Evolutionary conservation across 2,329 filamentous ascomycete species (phyloP).

Genomic region (Aspergillus fumigatus): DNA sequence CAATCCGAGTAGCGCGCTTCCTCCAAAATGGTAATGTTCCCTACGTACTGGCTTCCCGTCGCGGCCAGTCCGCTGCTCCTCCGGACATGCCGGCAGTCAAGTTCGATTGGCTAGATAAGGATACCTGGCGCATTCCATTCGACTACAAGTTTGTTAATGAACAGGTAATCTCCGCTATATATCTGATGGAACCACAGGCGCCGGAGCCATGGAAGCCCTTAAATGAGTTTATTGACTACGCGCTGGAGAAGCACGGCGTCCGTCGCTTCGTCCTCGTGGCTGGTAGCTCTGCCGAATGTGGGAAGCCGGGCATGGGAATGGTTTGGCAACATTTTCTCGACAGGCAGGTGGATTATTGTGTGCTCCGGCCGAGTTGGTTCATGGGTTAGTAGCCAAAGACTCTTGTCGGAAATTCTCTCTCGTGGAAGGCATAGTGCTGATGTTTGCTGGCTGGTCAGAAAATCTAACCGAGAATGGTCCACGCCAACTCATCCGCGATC

Average conservation of each 20-base stretch:
- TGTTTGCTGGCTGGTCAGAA: conserved; percentile 28
- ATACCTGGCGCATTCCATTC: conserved; percentile 39
- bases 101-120: conserved; percentile 46
- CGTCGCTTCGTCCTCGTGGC: conserved; percentile 46
- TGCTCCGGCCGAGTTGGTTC: conserved; percentile 49
- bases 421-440: not conserved
- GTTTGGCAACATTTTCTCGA: conserved; percentile 39
- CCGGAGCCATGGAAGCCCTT: not conserved
- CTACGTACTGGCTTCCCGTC: conserved; percentile 38
- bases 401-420: too few relatives aligned
- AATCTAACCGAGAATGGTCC: conserved; percentile 40
- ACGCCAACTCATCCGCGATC: conserved; percentile 30
- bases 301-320: conserved; percentile 32
- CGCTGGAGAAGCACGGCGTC: conserved; percentile 29
- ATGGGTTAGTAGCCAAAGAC: conserved; percentile 29
- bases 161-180: conserved; percentile 34
- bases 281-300: conserved; percentile 33
- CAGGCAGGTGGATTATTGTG: conserved; percentile 40
- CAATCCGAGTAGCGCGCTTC: conserved; percentile 30
- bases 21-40: conserved; percentile 16
- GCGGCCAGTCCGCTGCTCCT: not conserved
- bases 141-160: conserved; percentile 6
- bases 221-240: conserved; percentile 39
- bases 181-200: conserved; percentile 29
- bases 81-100: conserved; percentile 12